phyloP scores from a whole-genome alignment of 768 basidiomycete genomes.

The Kwoniella botswanensis region DNA sequence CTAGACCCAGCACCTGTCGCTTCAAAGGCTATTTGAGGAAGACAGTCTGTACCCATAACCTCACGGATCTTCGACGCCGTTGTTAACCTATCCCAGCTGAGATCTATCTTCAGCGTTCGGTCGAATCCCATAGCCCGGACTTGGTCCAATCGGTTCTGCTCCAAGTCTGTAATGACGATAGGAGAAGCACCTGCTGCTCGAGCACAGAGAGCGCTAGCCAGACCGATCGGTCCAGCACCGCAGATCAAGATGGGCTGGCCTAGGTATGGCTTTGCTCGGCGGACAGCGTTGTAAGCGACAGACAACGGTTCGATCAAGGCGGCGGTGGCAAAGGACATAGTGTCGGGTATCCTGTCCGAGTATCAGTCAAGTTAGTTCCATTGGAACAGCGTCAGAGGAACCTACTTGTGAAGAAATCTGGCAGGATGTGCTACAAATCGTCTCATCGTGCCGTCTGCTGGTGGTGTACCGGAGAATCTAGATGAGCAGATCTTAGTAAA shows the following conservation, averaged over 20 bases:
- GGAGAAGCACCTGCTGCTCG: constrained; percentile 40
- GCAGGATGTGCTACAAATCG: constrained; percentile 46
- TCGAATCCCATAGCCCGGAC: constrained; percentile 33
- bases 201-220: constrained; percentile 39
- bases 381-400: too few relatives aligned
- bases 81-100: constrained; percentile 36
- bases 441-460: constrained; percentile 40
- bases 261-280: constrained; percentile 34
- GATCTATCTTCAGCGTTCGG: constrained; percentile 31
- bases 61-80: constrained; percentile 34
- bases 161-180: constrained; percentile 42
- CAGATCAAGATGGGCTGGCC: constrained; percentile 41
- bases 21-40: constrained; percentile 41
- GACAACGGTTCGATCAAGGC: constrained; percentile 44
- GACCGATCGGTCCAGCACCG: constrained; percentile 47
- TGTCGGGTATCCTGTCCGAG: constrained; percentile 34
- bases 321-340: constrained; percentile 38
- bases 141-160: constrained; percentile 33
- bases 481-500: not conserved
- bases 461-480: constrained; percentile 44
- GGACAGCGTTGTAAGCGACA: constrained; percentile 41
- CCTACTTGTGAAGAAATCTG: constrained; percentile 39
- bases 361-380: not conserved
- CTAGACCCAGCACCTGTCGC: constrained; percentile 40
- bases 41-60: constrained; percentile 32